Percentiles rank a stretch among this genome's conserved stretches.
Evolutionary conservation across 2,329 filamentous ascomycete species (phyloP).

Genomic region (Endocalyx cinctus): DNA sequence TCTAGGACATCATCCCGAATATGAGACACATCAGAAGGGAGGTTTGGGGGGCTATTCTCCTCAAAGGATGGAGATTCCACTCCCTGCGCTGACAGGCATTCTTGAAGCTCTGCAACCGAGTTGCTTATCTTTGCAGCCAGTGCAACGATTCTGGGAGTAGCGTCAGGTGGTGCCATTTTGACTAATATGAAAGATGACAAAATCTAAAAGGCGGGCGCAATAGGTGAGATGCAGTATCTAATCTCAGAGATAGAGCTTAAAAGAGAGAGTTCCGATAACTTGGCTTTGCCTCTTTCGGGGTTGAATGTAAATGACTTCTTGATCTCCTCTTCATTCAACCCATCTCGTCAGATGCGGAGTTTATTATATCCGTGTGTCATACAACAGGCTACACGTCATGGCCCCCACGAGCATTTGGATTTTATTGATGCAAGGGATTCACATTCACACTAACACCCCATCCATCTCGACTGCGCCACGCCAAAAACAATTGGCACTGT

Average conservation of each 20-base stretch:
- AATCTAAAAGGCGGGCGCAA: background rate
- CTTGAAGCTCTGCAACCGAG: constrained; percentile 10
- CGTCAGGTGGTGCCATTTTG: constrained; percentile 5
- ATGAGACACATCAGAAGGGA: constrained; percentile 8
- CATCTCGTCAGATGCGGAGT: background rate
- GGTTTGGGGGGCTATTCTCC: constrained; percentile 10
- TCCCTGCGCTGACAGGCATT: constrained; percentile 9
- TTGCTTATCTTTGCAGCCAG: constrained; percentile 11
- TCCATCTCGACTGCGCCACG: no score
- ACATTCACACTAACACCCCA: no score
- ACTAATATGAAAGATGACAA: constrained; percentile 3
- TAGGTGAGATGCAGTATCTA: background rate
- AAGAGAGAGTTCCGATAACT: background rate
- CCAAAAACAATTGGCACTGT: no score
- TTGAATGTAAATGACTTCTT: background rate
- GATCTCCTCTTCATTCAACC: background rate
- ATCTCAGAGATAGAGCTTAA: background rate
- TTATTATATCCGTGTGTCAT: no score
- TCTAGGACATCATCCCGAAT: constrained; percentile 14
- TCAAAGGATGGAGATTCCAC: constrained; percentile 13
- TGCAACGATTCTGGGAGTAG: constrained; percentile 8
- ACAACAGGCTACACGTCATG: no score
- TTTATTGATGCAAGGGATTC: no score
- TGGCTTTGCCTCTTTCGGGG: no score
- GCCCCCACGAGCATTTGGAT: no score